Evolutionary conservation across 1,139 yeast species (phyloP), one percentile per base, ranked within the genome.

Genomic region (Pichia sp.): DNA sequence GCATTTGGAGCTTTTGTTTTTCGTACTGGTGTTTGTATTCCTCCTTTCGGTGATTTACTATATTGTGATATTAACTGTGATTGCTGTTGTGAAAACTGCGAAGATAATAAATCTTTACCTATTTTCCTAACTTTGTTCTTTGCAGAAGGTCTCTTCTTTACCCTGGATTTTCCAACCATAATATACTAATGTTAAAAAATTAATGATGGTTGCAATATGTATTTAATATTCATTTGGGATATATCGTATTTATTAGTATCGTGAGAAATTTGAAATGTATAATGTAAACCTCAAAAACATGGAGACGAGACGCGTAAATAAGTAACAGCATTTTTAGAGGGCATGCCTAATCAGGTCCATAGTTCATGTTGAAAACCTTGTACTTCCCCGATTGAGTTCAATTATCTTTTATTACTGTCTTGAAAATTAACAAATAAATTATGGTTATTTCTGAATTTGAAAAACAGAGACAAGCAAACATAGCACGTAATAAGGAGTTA

Each of bases 401-500:
- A 18, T 18, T 18, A 18, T 18, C 18, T 18, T 18, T 18, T 18
- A 18, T 18, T 18, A 18, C 18, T 18, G 18, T 18, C 18, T 18
- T 18, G 18, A 18, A 18, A 18, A 18, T 18, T 18, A 18, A 18
- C 18, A 18, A 18, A 18, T 18, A 18, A 18, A 18, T 18, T 11
- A 58, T 59, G 63, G 56, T 43, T 18, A 45, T 82, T 34, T 75
- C 85, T 2, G 86, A 82, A 38, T 83, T 85, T 61, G 94, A 86
- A 65, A 75, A 71, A 57, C 83, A 81, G 59, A 70, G 94, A 51
- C 81, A 77, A 59, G 86, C 73, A 44, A 79, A 79, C 58, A 79
- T 79, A 39, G 78, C 74, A 44, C 66, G 83, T 50, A 79, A 79
- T 56, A 73, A 74, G 60, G 78, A 73, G 50, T 65, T 79, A 28